Evolutionary conservation across 2,329 filamentous ascomycete species (phyloP), one percentile per base, ranked within the genome.

Genomic region (Hirsutella minnesotensis): DNA sequence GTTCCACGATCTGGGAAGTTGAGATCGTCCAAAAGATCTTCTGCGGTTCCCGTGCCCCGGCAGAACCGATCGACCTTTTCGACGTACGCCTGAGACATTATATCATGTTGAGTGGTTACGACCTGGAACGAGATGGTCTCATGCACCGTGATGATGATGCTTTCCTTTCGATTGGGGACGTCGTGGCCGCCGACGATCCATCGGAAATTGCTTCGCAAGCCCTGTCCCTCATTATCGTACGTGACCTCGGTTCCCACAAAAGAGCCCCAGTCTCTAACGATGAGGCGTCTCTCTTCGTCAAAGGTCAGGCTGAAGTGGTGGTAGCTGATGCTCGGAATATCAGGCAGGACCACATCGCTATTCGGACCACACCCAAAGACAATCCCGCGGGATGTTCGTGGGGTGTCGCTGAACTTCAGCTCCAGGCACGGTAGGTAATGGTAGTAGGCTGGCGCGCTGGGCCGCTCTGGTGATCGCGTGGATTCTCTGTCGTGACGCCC

Each of bases 101-200:
- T 42, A 5, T 49, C 18, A 36, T 49, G 47, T 9, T 24, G 2
- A 29, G 24, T 4, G n/a, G 39, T 41, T 19, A 50, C 31, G n/a
- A 52, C 38, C 29, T 35, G 37, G 22, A 53, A 50, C 3, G 41
- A 24, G 9, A 49, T 12, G 0, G 7, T 1, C 1, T 38, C 13
- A 9, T 31, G n/a, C 8, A 47, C 9, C 8, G 18, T 41, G 36
- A 51, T 48, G 40, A 47, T 30, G 36, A 51, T 50, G 13, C 20
- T 36, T 36, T 16, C 0, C 12, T 43, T 34, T 16, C 19, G 15
- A 20, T 44, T 10, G 21, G 42, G 41, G 27, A 45, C 41, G 2
- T 19, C 1, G 20, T 49, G 21, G 8, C 52, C 50, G 39, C 51
- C 44, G 35, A 56, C 29, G 33, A 55, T 53, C 53, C 53, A 56